These are phyloP conservation scores for Toxicodendron radicans DNA, from an alignment of 345 rosid genomes.

Conservation along the genomic window DNA sequence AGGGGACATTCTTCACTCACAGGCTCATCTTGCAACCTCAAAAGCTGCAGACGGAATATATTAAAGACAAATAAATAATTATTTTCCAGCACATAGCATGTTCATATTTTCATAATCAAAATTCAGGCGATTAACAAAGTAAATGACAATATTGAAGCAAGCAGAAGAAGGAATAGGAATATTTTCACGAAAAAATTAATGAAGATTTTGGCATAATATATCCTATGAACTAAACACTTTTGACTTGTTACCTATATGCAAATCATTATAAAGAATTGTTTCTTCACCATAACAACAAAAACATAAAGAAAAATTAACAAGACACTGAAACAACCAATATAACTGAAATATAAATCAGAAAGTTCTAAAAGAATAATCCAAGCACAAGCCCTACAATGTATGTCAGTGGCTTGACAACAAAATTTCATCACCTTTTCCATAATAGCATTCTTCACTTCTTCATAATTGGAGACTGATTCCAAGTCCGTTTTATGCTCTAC, in stretches of 20 bases:
- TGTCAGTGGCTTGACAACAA: constrained; percentile 18
- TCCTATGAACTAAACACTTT: neutral
- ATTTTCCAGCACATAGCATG: neutral
- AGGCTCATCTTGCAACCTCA: constrained; percentile 71
- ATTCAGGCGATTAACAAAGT: neutral
- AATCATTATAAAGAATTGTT: neutral
- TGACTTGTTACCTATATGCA: neutral
- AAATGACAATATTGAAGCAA: neutral
- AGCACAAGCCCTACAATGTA: constrained; percentile 3
- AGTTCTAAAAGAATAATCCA: constrained; percentile 5
- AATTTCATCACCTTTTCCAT: constrained; percentile 58
- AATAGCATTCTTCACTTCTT: constrained; percentile 80
- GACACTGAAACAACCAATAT: constrained; percentile 6
- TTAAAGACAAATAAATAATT: neutral
- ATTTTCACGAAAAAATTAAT: neutral
- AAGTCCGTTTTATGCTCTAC: constrained; percentile 93
- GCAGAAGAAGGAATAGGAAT: neutral
- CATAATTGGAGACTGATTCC: constrained; percentile 81
- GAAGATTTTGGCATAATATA: constrained; percentile 8
- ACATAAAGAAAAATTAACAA: constrained; percentile 10
- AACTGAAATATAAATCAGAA: constrained; percentile 5
- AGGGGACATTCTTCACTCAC: constrained; percentile 92
- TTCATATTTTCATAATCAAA: neutral
- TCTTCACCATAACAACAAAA: constrained; percentile 1
- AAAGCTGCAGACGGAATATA: constrained; percentile 56